Evolutionary conservation across 2,329 filamentous ascomycete species (phyloP), one percentile per base, ranked within the genome.

Genomic region (Aspergillus ruber): DNA sequence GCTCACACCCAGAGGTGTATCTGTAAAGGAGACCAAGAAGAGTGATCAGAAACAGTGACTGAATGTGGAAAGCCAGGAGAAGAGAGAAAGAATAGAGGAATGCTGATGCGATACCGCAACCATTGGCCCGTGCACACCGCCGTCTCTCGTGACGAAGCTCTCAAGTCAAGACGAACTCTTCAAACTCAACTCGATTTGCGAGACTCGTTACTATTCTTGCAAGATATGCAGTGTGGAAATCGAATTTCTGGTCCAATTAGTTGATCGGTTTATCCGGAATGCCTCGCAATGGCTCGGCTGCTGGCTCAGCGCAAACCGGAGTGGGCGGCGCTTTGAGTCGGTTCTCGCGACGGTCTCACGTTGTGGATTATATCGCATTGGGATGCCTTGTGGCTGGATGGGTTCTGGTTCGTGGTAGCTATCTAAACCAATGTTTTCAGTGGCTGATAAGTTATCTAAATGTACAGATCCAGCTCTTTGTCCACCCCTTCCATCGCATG

Each of bases 401-500:
- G 57, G 23, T 64, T 42, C 36, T 65, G 46, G 59, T 66, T 40
- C 48, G 57, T 54, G 61, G 6, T 17, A 20, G 8, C 13, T n/a
- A 20, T 42, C 9, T 42, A 25, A 29, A 29, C 10, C 9, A 29
- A 4, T 4, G 10, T 29, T 4, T 23, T 32, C 10, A 15, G 6
- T 27, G 18, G 18, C 36, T 39, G 21, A 29, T 42, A 55, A 27
- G 50, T 41, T 2, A 20, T 25, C 13, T 4, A 8, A 10, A 3
- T 44, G 6, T 40, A 39, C 10, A 88, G 79, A 76, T 88, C 39
- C 76, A 82, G 67, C 73, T 86, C 58, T 76, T 86, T 55, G 78
- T 88, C 58, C 83, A 85, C 51, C 93, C 93, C 0, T 97, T 97
- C 66, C 90, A 97, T 67, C 89, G 88, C 70, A 86, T 96, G 82